Percentiles rank a stretch among this genome's conserved stretches.
Evolutionary conservation across 2,329 filamentous ascomycete species (phyloP).

Genomic region (Penicillium sp.): DNA sequence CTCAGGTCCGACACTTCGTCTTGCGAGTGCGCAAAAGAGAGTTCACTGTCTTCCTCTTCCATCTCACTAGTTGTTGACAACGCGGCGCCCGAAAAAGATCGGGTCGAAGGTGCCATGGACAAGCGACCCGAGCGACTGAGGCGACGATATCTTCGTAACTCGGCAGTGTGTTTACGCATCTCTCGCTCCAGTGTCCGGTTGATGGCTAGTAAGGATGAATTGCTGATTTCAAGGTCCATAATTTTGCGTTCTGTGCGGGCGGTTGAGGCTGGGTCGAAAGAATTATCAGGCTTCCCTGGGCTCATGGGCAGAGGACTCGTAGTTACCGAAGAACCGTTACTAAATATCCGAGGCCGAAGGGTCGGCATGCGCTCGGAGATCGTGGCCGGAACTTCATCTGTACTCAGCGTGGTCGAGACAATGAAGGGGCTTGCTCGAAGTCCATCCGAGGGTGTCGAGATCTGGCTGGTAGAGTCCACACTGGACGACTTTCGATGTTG

Average conservation of each 20-base stretch:
- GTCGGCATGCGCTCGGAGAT: conserved; percentile 25
- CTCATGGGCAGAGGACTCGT: conserved; percentile 50
- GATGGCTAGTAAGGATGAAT: conserved; percentile 89
- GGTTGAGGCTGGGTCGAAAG: conserved; percentile 69
- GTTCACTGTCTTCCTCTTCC: conserved; percentile 31
- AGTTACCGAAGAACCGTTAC: conserved; percentile 29
- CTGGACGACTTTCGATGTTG: conserved; percentile 32
- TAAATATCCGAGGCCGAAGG: conserved; percentile 28
- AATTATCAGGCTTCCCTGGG: conserved; percentile 40
- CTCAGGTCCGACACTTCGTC: conserved; percentile 36
- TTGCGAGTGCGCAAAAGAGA: conserved; percentile 24
- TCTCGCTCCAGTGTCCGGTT: conserved; percentile 89
- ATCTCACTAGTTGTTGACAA: conserved; percentile 43
- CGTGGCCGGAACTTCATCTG: conserved; percentile 16
- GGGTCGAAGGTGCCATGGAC: conserved; percentile 50
- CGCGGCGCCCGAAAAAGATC: conserved; percentile 41
- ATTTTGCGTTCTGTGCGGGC: conserved; percentile 91
- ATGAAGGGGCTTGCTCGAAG: conserved; percentile 30
- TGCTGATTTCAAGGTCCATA: conserved; percentile 91
- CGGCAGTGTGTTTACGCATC: conserved; percentile 81
- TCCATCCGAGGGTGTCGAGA: conserved; percentile 14
- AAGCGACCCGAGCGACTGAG: conserved; percentile 74
- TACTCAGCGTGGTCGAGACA: conserved; percentile 18
- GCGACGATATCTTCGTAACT: conserved; percentile 79
- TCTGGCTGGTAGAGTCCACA: conserved; percentile 24